phyloP scores from a whole-genome alignment of 106 monocot genomes.

The Phalaenopsis aphrodite region DNA sequence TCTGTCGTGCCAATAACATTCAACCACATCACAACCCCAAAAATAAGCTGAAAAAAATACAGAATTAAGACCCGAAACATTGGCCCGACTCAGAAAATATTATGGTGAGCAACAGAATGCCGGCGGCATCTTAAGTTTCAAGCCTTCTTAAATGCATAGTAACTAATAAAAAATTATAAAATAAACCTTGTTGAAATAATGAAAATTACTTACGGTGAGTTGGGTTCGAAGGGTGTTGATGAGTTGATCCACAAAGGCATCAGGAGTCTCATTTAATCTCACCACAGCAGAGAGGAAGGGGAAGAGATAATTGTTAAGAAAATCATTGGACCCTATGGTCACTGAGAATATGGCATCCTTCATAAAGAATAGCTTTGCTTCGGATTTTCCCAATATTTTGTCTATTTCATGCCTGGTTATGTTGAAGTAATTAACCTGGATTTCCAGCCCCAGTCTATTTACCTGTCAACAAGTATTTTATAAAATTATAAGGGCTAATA shows the following conservation, averaged over 20 bases:
- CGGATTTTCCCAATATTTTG: slow-evolving; percentile 42
- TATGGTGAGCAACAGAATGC: no score
- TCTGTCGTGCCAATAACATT: no score
- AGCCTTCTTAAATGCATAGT: no score
- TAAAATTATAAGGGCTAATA: no score
- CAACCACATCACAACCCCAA: no score
- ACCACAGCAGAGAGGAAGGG: slow-evolving; percentile 50
- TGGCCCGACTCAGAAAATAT: no score
- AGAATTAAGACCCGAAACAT: no score
- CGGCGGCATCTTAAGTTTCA: no score
- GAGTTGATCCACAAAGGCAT: slow-evolving; percentile 52
- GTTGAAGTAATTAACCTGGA: slow-evolving; percentile 84
- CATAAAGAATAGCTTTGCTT: slow-evolving; percentile 40
- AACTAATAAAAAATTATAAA: no score
- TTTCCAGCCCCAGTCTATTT: slow-evolving; percentile 72
- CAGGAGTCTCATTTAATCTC: slow-evolving; percentile 30
- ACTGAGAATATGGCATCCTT: slow-evolving; percentile 63
- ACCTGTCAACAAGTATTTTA: slow-evolving; percentile 19
- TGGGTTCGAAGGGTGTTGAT: slow-evolving; percentile 43
- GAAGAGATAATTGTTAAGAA: slow-evolving; percentile 90
- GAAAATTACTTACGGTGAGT: slow-evolving; percentile 42
- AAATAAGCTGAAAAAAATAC: no score
- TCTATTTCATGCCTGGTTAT: slow-evolving; percentile 58
- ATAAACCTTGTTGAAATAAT: no score
- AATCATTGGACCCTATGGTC: slow-evolving; percentile 85